These are phyloP conservation scores for Diophrys sp. DNA, from an alignment of 73 alveolate genomes.

Conservation along the genomic window DNA sequence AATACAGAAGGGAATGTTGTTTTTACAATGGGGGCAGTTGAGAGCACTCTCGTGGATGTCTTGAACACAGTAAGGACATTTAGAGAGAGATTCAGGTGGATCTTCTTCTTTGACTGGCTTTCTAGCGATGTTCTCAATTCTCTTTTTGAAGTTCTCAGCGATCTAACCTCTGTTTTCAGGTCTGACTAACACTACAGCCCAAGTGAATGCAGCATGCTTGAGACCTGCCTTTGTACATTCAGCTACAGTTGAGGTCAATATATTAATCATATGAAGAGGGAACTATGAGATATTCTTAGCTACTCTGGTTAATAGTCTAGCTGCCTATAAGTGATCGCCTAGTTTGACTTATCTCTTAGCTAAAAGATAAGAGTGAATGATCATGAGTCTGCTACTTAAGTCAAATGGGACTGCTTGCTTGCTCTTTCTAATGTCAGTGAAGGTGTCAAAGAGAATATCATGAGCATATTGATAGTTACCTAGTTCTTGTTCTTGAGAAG, in stretches of 20 bases:
- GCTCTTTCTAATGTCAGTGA: constrained; percentile 76
- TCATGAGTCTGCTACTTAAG: constrained; percentile 86
- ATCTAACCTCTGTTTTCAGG: constrained; percentile 94
- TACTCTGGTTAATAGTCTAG: constrained; percentile 92
- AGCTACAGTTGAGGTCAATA: constrained; percentile 97
- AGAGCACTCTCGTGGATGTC: constrained; percentile 86
- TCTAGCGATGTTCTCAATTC: constrained; percentile 90
- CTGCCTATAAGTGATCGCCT: constrained; percentile 92
- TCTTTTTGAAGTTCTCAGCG: constrained; percentile 88
- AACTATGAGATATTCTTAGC: constrained; percentile 95
- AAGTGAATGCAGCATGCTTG: constrained; percentile 89
- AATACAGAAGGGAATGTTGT: constrained; percentile 94
- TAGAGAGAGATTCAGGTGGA: constrained; percentile 79
- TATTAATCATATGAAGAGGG: constrained; percentile 97
- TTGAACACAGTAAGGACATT: constrained; percentile 95
- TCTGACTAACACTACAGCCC: constrained; percentile 97
- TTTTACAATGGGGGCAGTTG: constrained; percentile 93
- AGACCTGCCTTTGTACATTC: constrained; percentile 98
- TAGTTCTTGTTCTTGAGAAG: constrained; percentile 91
- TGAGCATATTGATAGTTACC: constrained; percentile 97
- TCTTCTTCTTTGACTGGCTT: constrained; percentile 91
- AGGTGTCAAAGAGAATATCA: constrained; percentile 88
- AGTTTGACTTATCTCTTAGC: constrained; percentile 89
- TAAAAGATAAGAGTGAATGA: constrained; percentile 94
- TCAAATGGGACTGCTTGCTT: constrained; percentile 86